These are phyloP conservation scores for Curvularia spicifera DNA, from an alignment of 2,329 filamentous ascomycete species.

Conservation along the genomic window DNA sequence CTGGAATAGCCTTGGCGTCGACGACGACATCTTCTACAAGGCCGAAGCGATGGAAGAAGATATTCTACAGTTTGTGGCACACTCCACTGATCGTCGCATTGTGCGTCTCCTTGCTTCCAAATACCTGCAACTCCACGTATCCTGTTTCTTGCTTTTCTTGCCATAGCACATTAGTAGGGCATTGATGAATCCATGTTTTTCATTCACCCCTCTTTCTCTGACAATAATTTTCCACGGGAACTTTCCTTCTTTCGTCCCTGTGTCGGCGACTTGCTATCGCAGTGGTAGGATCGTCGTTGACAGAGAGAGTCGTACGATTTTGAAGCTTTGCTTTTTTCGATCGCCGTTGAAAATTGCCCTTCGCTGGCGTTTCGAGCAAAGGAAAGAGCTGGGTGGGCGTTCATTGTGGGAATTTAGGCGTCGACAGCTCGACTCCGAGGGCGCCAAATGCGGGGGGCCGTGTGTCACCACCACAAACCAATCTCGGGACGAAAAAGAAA, in stretches of 20 bases:
- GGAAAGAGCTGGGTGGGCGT: neutral
- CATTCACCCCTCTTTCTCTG: neutral
- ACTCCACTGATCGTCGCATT: neutral
- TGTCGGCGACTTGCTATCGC: neutral
- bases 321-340: neutral
- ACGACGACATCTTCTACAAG: neutral
- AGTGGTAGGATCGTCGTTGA: neutral
- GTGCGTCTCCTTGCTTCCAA: neutral
- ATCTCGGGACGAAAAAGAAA: neutral
- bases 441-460: constrained; percentile 1
- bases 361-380: neutral
- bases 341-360: neutral
- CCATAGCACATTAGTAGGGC: too few species aligned
- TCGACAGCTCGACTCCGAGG: neutral
- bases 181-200: neutral
- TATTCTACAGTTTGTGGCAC: neutral
- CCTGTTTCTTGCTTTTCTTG: neutral
- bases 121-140: neutral
- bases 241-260: neutral
- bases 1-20: neutral
- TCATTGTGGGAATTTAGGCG: neutral
- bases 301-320: neutral
- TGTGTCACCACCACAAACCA: neutral
- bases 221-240: neutral
- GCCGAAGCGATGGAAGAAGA: neutral